Conservation (phyloP, 208 protist species). For the Crithidia brevicula region DNA sequence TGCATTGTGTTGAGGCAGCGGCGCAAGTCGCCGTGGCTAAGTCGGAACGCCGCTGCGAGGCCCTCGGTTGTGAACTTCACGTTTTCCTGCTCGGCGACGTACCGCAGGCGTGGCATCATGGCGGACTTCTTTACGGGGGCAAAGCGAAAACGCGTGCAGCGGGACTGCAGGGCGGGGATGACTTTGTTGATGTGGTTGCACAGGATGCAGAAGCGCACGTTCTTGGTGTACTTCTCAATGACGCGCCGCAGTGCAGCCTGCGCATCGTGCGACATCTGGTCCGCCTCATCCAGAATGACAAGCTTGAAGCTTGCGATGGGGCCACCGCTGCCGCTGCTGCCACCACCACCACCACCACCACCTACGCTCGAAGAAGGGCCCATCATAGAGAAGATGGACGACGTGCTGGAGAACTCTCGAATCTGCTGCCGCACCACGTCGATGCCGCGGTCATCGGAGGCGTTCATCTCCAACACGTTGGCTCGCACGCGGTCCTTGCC, state of each 20-base stretch:
- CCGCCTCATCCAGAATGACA: constrained; percentile 99
- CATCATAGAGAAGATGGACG: constrained; percentile 92
- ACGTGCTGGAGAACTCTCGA: constrained; percentile 98
- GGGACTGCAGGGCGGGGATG: constrained; percentile 96
- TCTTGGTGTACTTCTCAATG: constrained; percentile 98
- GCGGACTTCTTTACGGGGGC: constrained; percentile 89
- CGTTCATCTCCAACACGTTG: constrained; percentile 97
- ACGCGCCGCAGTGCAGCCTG: constrained; percentile 98
- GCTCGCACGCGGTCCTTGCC: constrained; percentile 87
- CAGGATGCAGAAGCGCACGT: constrained; percentile 98
- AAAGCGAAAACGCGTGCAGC: constrained; percentile 99
- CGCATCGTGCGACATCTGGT: constrained; percentile 98
- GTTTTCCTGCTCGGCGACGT: constrained; percentile 86
- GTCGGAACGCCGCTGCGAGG: constrained; percentile 90
- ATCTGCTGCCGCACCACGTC: constrained; percentile 98
- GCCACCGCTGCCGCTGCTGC: constrained; percentile 5
- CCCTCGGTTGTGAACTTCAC: constrained; percentile 87
- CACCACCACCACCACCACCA: background rate
- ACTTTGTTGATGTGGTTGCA: constrained; percentile 99
- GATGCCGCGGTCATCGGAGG: constrained; percentile 99
- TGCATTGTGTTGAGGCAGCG: constrained; percentile 98
- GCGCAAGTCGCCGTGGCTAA: constrained; percentile 97
- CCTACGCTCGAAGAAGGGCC: constrained; percentile 6
- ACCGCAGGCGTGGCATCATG: constrained; percentile 83
- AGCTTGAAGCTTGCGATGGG: constrained; percentile 92